Percentiles rank a stretch among this genome's conserved stretches.
Conservation (phyloP, 2,329 filamentous ascomycete genomes). For the Plenodomus tracheiphilus region DNA sequence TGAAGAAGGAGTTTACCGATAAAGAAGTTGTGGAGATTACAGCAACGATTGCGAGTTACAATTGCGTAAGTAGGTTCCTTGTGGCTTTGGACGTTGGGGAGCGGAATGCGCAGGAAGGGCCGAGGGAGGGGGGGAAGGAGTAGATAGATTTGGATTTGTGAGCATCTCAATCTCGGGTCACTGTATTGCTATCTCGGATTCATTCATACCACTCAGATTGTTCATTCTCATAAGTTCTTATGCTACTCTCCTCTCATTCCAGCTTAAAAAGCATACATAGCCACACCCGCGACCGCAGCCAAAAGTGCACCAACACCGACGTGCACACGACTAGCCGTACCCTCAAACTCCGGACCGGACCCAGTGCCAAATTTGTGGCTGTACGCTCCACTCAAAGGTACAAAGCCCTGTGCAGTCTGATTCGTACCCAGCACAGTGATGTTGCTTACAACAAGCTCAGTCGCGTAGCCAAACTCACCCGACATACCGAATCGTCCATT, state of each 20-base stretch:
- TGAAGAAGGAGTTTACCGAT: slow-evolving; percentile 67
- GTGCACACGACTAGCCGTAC: not conserved
- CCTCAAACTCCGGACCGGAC: slow-evolving; percentile 11
- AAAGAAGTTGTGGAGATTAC: slow-evolving; percentile 80
- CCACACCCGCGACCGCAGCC: no score
- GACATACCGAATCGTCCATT: slow-evolving; percentile 56
- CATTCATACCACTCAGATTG: no score
- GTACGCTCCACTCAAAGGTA: slow-evolving; percentile 21
- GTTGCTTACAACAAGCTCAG: slow-evolving; percentile 27
- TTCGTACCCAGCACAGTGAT: slow-evolving; percentile 39
- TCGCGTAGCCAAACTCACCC: slow-evolving; percentile 59
- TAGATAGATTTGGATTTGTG: not conserved
- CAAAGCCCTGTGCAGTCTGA: slow-evolving; percentile 58
- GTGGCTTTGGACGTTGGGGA: slow-evolving; percentile 73
- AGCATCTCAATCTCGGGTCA: no score
- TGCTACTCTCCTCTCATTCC: no score
- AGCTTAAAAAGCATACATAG: no score
- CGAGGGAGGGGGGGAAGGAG: slow-evolving; percentile 18
- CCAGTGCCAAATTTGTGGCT: slow-evolving; percentile 14
- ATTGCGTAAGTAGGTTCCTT: slow-evolving; percentile 81
- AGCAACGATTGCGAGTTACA: slow-evolving; percentile 77
- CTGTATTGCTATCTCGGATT: no score
- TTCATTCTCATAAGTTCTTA: no score
- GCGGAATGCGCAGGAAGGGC: slow-evolving; percentile 36
- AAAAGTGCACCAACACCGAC: no score